Conservation (phyloP, 176 grass and related monocot genomes). For the Bonia amplexicaulis region DNA sequence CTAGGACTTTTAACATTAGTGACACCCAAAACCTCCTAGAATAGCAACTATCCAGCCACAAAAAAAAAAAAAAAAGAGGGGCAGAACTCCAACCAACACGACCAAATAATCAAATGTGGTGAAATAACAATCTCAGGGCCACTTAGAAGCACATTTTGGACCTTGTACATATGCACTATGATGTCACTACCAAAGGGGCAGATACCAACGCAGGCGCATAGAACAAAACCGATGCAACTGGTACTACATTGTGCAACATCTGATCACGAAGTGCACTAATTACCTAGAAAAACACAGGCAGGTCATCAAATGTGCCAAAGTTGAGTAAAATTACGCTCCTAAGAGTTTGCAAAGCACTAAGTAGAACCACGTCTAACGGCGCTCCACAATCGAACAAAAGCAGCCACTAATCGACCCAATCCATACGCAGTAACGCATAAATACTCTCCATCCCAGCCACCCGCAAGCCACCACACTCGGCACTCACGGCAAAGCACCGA, state of each 20-base stretch:
- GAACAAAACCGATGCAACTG: neutral
- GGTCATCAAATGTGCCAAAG: neutral
- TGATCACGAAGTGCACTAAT: neutral
- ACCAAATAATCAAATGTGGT: neutral
- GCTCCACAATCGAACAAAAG: slow-evolving; percentile 3
- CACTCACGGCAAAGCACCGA: neutral
- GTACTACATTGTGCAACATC: neutral
- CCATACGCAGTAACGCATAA: neutral
- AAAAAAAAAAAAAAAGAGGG: neutral
- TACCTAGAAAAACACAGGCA: neutral
- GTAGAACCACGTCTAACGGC: neutral
- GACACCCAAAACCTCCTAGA: neutral
- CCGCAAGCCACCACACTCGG: neutral
- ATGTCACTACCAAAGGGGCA: neutral
- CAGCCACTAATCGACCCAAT: slow-evolving; percentile 9
- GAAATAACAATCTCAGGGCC: neutral
- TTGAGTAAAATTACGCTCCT: slow-evolving; percentile 1
- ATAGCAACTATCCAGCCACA: neutral
- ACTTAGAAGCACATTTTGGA: neutral
- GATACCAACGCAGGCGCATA: neutral
- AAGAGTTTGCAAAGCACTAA: neutral
- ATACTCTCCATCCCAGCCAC: neutral
- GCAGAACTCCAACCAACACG: neutral
- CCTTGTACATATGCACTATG: neutral
- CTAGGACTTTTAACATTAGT: neutral